Evolutionary conservation across 306 rosid genomes (phyloP).

Genomic region (Vigna nakashimae): DNA sequence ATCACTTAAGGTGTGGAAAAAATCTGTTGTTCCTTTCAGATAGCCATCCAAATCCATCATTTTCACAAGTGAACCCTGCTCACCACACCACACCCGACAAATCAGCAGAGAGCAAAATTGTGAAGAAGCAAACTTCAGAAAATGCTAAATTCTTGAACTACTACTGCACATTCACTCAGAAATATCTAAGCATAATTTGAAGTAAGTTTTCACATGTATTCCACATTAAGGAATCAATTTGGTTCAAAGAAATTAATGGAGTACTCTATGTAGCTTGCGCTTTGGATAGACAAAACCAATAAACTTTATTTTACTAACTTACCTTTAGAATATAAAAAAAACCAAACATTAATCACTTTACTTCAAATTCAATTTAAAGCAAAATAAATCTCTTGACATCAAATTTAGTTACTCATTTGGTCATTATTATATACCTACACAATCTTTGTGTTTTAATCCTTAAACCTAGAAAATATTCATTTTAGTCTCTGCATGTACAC

Average conservation of each 20-base stretch:
- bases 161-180: neutral
- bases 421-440: too few species aligned
- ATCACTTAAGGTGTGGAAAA: conserved; percentile 39
- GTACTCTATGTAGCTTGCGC: too few species aligned
- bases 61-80: conserved; percentile 64
- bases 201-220: too few species aligned
- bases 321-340: neutral
- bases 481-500: too few species aligned
- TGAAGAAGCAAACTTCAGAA: conserved; percentile 18
- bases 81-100: conserved; percentile 30
- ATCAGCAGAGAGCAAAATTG: conserved; percentile 24
- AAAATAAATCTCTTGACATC: neutral
- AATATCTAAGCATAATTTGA: neutral
- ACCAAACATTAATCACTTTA: neutral
- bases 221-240: too few species aligned
- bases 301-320: neutral
- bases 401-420: too few species aligned
- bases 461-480: too few species aligned
- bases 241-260: too few species aligned
- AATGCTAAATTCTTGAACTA: conserved; percentile 1
- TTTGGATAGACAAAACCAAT: too few species aligned
- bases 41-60: conserved; percentile 42
- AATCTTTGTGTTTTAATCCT: too few species aligned
- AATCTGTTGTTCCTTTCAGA: conserved; percentile 23
- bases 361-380: neutral